phyloP scores from a whole-genome alignment of 2,329 filamentous ascomycete genomes.

The Zymoseptoria tritici region DNA sequence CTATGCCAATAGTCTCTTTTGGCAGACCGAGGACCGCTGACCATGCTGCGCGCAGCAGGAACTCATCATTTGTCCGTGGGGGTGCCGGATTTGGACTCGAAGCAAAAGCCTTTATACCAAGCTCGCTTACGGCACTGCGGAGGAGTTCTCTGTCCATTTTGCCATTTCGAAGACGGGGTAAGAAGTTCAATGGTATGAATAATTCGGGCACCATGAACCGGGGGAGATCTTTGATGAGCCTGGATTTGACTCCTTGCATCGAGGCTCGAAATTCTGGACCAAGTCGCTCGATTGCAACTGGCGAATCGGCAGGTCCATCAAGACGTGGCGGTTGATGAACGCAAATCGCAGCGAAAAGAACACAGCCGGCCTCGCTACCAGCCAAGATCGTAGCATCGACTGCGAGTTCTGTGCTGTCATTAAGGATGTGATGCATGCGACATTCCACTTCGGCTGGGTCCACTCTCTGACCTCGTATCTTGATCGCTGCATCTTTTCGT shows the following conservation, averaged over 20 bases:
- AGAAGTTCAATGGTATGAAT: constrained; percentile 58
- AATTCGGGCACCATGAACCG: constrained; percentile 72
- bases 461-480: constrained; percentile 58
- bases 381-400: not conserved
- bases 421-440: constrained; percentile 19
- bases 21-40: not conserved
- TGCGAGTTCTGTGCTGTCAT: not conserved
- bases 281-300: not conserved
- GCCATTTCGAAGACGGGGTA: constrained; percentile 66
- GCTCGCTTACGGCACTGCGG: too few species aligned
- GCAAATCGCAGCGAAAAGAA: too few species aligned
- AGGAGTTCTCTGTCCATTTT: constrained; percentile 56
- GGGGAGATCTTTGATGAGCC: constrained; percentile 1
- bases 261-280: not conserved
- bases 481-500: constrained; percentile 56
- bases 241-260: too few species aligned
- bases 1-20: not conserved
- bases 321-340: too few species aligned
- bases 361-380: too few species aligned
- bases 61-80: not conserved
- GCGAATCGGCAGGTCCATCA: not conserved
- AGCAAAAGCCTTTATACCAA: not conserved
- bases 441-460: constrained; percentile 51
- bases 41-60: not conserved
- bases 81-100: not conserved